Conservation (phyloP, 1,139 yeast species). For the Kodamaea sp. region DNA sequence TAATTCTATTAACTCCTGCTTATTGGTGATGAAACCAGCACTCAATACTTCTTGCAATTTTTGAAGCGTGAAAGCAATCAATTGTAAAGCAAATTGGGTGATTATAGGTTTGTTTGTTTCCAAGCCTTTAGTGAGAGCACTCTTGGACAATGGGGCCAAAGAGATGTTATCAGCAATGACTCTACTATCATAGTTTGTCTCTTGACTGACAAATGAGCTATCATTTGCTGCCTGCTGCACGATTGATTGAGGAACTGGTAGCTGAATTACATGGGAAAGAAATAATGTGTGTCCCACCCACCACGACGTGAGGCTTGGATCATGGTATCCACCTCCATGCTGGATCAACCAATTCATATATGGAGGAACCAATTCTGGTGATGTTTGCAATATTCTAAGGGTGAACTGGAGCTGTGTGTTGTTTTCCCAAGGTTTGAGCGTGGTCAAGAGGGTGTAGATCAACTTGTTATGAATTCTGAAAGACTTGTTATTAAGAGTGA, state of each 20-base stretch:
- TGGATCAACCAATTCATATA: slow-evolving; percentile 59
- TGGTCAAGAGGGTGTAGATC: slow-evolving; percentile 60
- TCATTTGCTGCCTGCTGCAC: slow-evolving; percentile 8
- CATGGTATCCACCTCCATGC: slow-evolving; percentile 61
- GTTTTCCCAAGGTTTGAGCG: slow-evolving; percentile 82
- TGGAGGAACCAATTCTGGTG: slow-evolving; percentile 76
- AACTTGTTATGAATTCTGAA: slow-evolving; percentile 69
- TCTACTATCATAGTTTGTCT: slow-evolving; percentile 16
- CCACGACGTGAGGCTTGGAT: slow-evolving; percentile 73
- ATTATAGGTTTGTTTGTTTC: slow-evolving; percentile 54
- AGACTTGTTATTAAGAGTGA: slow-evolving; percentile 44
- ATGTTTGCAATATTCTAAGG: slow-evolving; percentile 48
- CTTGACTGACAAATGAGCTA: slow-evolving; percentile 15
- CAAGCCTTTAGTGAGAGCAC: slow-evolving; percentile 60
- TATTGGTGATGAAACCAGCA: slow-evolving; percentile 29
- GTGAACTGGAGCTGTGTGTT: slow-evolving; percentile 59
- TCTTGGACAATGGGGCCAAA: slow-evolving; percentile 66
- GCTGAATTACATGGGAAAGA: slow-evolving; percentile 55
- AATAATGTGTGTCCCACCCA: slow-evolving; percentile 78
- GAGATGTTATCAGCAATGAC: slow-evolving; percentile 54
- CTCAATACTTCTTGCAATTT: slow-evolving; percentile 47
- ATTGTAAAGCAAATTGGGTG: slow-evolving; percentile 63
- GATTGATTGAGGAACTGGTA: slow-evolving; percentile 38
- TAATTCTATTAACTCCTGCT: slow-evolving; percentile 31
- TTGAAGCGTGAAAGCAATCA: slow-evolving; percentile 54